phyloP scores from a whole-genome alignment of 352 stramenopile species.

The Pythium sukuiense region DNA sequence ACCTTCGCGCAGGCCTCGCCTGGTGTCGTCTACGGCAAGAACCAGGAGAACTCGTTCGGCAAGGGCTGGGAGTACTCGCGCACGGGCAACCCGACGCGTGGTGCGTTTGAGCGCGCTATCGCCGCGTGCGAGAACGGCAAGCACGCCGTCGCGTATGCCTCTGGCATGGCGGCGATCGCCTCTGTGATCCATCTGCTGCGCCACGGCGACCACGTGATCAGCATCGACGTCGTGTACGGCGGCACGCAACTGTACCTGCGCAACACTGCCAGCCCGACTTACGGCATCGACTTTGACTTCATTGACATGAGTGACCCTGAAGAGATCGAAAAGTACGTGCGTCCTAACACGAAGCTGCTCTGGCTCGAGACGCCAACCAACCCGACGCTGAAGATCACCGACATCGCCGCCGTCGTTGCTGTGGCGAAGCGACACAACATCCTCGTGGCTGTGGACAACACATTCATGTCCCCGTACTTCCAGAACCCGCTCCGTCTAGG shows the following conservation, averaged over 20 bases:
- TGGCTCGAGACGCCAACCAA: slow-evolving; percentile 94
- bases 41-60: slow-evolving; percentile 89
- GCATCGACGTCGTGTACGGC: slow-evolving; percentile 95
- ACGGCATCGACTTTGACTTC: slow-evolving; percentile 94
- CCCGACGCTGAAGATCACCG: slow-evolving; percentile 94
- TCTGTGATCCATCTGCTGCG: slow-evolving; percentile 86
- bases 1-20: not conserved
- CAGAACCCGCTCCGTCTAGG: slow-evolving; percentile 91
- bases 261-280: slow-evolving; percentile 88
- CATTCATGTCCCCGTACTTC: slow-evolving; percentile 94
- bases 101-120: slow-evolving; percentile 93
- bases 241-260: slow-evolving; percentile 94
- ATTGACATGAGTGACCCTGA: slow-evolving; percentile 90
- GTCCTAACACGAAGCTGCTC: slow-evolving; percentile 92
- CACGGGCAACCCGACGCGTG: slow-evolving; percentile 95
- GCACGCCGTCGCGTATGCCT: slow-evolving; percentile 88
- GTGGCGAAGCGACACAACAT: slow-evolving; percentile 89
- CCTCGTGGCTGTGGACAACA: slow-evolving; percentile 93
- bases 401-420: slow-evolving; percentile 89
- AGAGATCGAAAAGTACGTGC: slow-evolving; percentile 79
- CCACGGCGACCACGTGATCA: slow-evolving; percentile 93
- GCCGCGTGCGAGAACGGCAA: slow-evolving; percentile 91
- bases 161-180: slow-evolving; percentile 90
- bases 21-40: slow-evolving; percentile 65
- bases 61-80: slow-evolving; percentile 96